These are phyloP conservation scores for Russula ochroleuca DNA, from an alignment of 768 basidiomycete genomes.

Conservation along the genomic window DNA sequence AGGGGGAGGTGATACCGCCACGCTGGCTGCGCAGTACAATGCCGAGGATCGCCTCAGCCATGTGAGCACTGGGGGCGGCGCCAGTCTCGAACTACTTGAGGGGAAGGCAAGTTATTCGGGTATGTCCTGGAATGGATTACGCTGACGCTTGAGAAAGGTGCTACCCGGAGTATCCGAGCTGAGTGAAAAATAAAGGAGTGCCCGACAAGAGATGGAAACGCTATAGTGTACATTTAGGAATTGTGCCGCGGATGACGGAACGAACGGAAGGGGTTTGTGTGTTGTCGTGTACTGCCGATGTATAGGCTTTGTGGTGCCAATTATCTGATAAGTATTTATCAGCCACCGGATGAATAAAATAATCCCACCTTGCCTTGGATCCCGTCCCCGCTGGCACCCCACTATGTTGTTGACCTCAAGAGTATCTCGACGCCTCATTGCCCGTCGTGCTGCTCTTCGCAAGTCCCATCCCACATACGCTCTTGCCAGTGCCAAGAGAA, in stretches of 20 bases:
- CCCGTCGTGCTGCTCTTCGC: slow-evolving; percentile 32
- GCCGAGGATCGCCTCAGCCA: slow-evolving; percentile 90
- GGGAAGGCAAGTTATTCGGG: slow-evolving; percentile 68
- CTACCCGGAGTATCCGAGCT: slow-evolving; percentile 91
- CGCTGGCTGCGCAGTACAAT: slow-evolving; percentile 80
- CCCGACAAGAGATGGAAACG: slow-evolving; percentile 6
- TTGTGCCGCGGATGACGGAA: background rate
- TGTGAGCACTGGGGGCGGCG: slow-evolving; percentile 94
- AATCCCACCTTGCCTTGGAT: background rate
- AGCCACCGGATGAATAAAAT: background rate
- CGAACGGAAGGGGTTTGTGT: background rate
- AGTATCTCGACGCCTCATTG: slow-evolving; percentile 40
- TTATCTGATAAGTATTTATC: slow-evolving; percentile 27
- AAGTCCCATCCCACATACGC: slow-evolving; percentile 28
- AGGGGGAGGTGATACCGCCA: slow-evolving; percentile 96
- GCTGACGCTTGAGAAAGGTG: slow-evolving; percentile 43
- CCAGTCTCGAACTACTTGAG: slow-evolving; percentile 92
- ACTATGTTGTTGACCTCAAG: slow-evolving; percentile 61
- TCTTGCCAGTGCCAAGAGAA: slow-evolving; percentile 38
- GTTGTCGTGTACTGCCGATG: background rate
- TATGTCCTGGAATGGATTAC: slow-evolving; percentile 3
- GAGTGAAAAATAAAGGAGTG: slow-evolving; percentile 60
- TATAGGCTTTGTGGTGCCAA: background rate
- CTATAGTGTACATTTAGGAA: slow-evolving; percentile 11
- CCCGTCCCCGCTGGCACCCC: background rate